phyloP scores from a whole-genome alignment of 192 early-diverging fungal species.

The Rhizoclosmatium globosum region DNA sequence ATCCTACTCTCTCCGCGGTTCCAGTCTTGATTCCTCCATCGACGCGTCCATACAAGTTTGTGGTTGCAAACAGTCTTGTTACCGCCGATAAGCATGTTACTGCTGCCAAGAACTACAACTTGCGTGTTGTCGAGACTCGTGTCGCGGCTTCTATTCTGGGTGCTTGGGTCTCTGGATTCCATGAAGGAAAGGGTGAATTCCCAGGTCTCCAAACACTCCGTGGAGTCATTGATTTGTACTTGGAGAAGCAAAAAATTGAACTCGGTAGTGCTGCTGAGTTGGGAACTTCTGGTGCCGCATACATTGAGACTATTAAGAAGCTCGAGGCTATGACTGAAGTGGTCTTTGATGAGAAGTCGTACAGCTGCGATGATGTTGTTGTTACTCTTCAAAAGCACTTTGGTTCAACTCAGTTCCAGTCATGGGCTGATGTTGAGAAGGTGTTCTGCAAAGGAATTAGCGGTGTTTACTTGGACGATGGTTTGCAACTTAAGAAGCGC shows the following conservation, averaged over 20 bases:
- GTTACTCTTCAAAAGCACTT: slow-evolving; percentile 37
- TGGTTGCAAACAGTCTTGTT: slow-evolving; percentile 90
- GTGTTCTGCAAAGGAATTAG: slow-evolving; percentile 46
- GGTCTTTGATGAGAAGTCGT: slow-evolving; percentile 39
- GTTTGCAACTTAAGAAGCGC: slow-evolving; percentile 78
- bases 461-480: slow-evolving; percentile 54
- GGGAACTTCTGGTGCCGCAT: not conserved
- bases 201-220: slow-evolving; percentile 45
- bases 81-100: slow-evolving; percentile 87
- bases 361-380: slow-evolving; percentile 47
- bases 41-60: slow-evolving; percentile 69
- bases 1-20: slow-evolving; percentile 72
- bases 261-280: not conserved
- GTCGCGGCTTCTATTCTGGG: slow-evolving; percentile 71
- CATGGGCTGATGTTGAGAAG: slow-evolving; percentile 37
- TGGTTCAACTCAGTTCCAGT: slow-evolving; percentile 36
- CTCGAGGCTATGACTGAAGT: slow-evolving; percentile 32
- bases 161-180: slow-evolving; percentile 26
- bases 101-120: slow-evolving; percentile 89
- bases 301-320: not conserved
- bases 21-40: slow-evolving; percentile 68
- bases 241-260: not conserved
- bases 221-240: slow-evolving; percentile 44
- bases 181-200: slow-evolving; percentile 57
- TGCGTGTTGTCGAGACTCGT: slow-evolving; percentile 91